Evolutionary conservation across 768 basidiomycete species (phyloP).

Genomic region (Termitomyces sp.): DNA sequence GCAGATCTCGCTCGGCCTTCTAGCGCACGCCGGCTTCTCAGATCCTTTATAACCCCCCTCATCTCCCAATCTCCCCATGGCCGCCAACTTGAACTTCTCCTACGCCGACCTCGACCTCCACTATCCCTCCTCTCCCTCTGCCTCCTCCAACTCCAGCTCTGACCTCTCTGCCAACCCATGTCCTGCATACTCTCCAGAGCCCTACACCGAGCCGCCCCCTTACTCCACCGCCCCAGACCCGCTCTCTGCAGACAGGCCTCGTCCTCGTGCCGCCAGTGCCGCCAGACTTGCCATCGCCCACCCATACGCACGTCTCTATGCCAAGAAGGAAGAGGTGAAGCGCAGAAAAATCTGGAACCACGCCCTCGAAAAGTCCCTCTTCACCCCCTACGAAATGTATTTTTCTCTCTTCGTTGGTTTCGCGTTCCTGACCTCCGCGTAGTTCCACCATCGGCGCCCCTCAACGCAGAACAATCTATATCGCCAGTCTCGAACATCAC

Average conservation of each 20-base stretch:
- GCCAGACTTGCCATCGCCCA: slow-evolving; percentile 36
- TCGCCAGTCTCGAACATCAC: slow-evolving; percentile 67
- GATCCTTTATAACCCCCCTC: neutral
- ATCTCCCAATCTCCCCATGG: neutral
- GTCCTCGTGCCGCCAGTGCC: neutral
- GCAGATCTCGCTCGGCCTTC: neutral
- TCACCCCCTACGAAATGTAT: slow-evolving; percentile 62
- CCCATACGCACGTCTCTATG: slow-evolving; percentile 66
- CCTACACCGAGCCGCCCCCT: neutral
- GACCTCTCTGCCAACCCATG: slow-evolving; percentile 2
- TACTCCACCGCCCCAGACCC: neutral
- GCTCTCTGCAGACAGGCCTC: neutral
- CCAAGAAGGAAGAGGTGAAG: slow-evolving; percentile 58
- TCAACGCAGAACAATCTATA: slow-evolving; percentile 64
- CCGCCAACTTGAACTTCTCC: neutral
- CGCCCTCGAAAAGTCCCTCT: slow-evolving; percentile 67
- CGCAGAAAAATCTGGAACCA: slow-evolving; percentile 77
- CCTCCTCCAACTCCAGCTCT: slow-evolving; percentile 4
- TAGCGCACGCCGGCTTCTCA: neutral
- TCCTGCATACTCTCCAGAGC: slow-evolving; percentile 4
- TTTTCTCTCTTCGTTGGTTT: neutral
- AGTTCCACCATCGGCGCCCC: slow-evolving; percentile 66
- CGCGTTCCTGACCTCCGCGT: neutral
- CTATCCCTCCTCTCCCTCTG: slow-evolving; percentile 9
- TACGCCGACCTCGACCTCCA: slow-evolving; percentile 5